These are phyloP conservation scores for Trichoderma atrobrunneum DNA, from an alignment of 2,329 filamentous ascomycete genomes.

Conservation along the genomic window DNA sequence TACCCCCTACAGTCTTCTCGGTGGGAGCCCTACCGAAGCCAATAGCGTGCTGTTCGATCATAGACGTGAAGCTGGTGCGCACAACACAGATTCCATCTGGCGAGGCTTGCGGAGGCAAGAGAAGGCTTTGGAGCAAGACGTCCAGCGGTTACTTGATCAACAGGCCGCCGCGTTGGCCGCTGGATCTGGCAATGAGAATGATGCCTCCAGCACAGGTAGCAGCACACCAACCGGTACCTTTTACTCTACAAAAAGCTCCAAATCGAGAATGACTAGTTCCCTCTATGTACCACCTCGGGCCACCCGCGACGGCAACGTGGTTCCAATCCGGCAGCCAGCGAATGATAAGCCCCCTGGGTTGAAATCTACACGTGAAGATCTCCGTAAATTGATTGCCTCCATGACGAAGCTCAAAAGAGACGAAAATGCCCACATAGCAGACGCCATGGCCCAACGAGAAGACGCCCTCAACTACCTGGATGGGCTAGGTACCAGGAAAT, in stretches of 20 bases:
- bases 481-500: conserved; percentile 48
- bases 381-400: conserved; percentile 61
- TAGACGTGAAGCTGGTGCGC: conserved; percentile 26
- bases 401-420: conserved; percentile 66
- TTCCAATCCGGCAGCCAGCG: conserved; percentile 60
- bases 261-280: conserved; percentile 40
- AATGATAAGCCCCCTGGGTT: conserved; percentile 52
- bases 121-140: conserved; percentile 44
- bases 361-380: conserved; percentile 60
- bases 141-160: conserved; percentile 48
- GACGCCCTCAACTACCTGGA: conserved; percentile 58
- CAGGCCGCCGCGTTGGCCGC: conserved; percentile 46
- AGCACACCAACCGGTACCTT: conserved; percentile 42
- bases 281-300: conserved; percentile 42
- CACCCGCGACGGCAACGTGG: conserved; percentile 46
- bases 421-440: conserved; percentile 59
- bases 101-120: conserved; percentile 46
- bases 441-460: conserved; percentile 55
- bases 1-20: conserved; percentile 7
- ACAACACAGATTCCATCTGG: conserved; percentile 46
- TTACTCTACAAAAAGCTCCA: conserved; percentile 39
- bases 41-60: conserved; percentile 42
- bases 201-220: conserved; percentile 40
- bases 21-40: conserved; percentile 9
- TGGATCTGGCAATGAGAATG: conserved; percentile 33